phyloP scores from a whole-genome alignment of 2,329 filamentous ascomycete genomes.

The Diaporthe amygdali region DNA sequence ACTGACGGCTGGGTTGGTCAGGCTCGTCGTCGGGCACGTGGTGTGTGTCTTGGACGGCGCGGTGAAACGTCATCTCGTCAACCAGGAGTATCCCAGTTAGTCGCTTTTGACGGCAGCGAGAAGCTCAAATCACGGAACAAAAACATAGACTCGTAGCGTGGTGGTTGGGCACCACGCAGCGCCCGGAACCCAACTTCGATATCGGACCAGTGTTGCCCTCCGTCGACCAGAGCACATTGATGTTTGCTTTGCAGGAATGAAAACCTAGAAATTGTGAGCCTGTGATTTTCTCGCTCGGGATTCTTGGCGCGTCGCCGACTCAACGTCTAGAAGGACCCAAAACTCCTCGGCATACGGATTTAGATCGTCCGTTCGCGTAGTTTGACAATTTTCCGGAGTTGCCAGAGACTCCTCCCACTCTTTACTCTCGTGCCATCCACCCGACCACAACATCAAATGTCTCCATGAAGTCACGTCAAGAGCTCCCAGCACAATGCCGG shows the following conservation, averaged over 20 bases:
- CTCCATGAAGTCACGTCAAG: neutral
- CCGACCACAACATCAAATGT: neutral
- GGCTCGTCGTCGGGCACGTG: neutral
- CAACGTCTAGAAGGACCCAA: neutral
- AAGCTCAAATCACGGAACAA: constrained; percentile 10
- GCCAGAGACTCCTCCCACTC: neutral
- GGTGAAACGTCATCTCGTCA: neutral
- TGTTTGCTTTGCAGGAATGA: neutral
- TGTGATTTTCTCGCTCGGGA: neutral
- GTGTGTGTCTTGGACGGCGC: neutral
- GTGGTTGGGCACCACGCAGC: constrained; percentile 11
- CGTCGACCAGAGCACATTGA: neutral
- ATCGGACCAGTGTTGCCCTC: neutral
- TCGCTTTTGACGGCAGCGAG: neutral
- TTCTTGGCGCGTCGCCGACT: neutral
- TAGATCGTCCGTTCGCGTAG: constrained; percentile 1
- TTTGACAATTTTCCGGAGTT: neutral
- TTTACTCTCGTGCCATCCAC: neutral
- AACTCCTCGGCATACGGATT: neutral
- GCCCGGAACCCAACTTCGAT: constrained; percentile 4
- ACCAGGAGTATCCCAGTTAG: neutral
- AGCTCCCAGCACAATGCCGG: neutral
- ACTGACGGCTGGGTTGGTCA: neutral
- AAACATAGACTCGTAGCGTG: neutral
- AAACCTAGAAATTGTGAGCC: neutral